Evolutionary conservation across 2,329 filamentous ascomycete species (phyloP), one percentile per base, ranked within the genome.

Genomic region (Amylocarpus encephaloides): DNA sequence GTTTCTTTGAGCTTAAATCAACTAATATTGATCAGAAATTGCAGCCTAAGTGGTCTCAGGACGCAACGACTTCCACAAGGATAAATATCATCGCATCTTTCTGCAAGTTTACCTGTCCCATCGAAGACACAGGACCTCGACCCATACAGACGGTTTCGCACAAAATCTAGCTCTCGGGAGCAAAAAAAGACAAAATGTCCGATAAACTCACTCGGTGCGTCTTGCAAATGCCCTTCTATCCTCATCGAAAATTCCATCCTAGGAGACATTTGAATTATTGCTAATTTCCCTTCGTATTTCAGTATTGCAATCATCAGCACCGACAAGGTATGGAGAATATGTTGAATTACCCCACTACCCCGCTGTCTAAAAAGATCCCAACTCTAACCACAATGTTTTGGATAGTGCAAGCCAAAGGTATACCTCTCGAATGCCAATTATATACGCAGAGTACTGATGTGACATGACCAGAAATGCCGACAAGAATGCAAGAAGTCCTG

Each of bases 401-500:
- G 59, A 71, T 66, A 91, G 86, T 92, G 88, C 79, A 93, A 93
- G 70, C 88, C 88, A 52, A 92, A 91, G 80, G 86, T 87, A 76
- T 10, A 46, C 22, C 42, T 43, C 42, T 18, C 43, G 13, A n/a
- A 19, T 26, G 16, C 19, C 35, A 38, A 30, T 29, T 5, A 6
- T 11, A 43, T 10, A 46, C 7, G 18, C n/a, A 16, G 39, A 56
- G 57, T 59, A 57, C 64, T 64, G 61, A 65, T 62, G 63, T 10
- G 52, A 64, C 54, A 38, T 43, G 56, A 61, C 59, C 65, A 91
- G 86, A 97, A 97, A 89, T 97, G 93, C 72, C 85, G 92, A 62
- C 92, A 96, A 76, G 93, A 98, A 73, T 98, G 93, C 80, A 97
- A 97, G 72, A 97, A 97, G 71, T 92, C 91, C 29, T 98, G 93